These are phyloP conservation scores for Annulohypoxylon stygium DNA, from an alignment of 495 filamentous ascomycete species.

Conservation along the genomic window DNA sequence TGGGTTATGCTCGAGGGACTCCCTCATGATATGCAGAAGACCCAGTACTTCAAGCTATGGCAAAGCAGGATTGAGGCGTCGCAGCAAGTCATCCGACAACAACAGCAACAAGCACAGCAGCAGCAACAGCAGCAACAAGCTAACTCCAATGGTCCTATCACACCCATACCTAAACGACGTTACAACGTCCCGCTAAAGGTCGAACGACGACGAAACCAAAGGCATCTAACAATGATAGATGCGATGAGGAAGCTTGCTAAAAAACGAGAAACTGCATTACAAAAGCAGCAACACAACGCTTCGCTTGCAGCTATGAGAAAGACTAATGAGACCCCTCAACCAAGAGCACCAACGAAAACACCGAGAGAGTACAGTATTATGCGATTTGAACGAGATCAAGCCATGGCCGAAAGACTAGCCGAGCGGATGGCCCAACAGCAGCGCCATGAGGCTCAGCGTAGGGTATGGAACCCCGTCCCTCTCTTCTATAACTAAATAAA, in stretches of 20 bases:
- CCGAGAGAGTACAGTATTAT: conserved; percentile 90
- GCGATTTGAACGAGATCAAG: conserved; percentile 86
- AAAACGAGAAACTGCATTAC: conserved; percentile 84
- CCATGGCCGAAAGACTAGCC: conserved; percentile 78
- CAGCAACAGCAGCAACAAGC: conserved; percentile 65
- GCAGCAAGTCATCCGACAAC: conserved; percentile 71
- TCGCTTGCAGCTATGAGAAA: conserved; percentile 78
- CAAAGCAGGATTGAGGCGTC: conserved; percentile 84
- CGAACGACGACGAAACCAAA: conserved; percentile 85
- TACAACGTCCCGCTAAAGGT: conserved; percentile 81
- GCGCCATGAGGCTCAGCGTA: conserved; percentile 67
- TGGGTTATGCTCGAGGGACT: conserved; percentile 92
- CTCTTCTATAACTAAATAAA: conserved; percentile 21
- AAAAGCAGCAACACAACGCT: conserved; percentile 87
- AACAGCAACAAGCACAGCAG: conserved; percentile 56
- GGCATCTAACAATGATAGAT: conserved; percentile 89
- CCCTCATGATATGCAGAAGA: conserved; percentile 91
- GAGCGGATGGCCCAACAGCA: conserved; percentile 79
- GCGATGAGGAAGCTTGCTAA: conserved; percentile 95
- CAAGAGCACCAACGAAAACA: conserved; percentile 67
- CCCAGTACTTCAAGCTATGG: conserved; percentile 90
- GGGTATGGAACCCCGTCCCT: conserved; percentile 61
- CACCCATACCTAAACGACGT: conserved; percentile 69
- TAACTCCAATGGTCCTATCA: conserved; percentile 67
- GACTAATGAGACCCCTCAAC: conserved; percentile 74